These are phyloP conservation scores for Eimeria mitis DNA, from an alignment of 169 alveolate genomes.

Conservation along the genomic window DNA sequence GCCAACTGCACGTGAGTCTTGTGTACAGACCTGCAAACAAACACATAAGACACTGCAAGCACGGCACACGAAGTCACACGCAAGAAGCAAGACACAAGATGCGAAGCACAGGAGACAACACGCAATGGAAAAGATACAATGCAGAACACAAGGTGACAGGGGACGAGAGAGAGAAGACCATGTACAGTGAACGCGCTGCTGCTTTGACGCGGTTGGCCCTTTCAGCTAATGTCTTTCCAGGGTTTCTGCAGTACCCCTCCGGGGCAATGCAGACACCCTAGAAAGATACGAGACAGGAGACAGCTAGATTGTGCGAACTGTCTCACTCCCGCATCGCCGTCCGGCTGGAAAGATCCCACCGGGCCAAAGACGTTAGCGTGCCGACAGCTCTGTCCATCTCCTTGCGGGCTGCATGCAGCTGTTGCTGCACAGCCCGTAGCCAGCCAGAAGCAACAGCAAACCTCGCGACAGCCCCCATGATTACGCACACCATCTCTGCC, in stretches of 20 bases:
- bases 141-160: neutral
- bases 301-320: neutral
- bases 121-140: neutral
- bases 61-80: neutral
- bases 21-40: conserved; percentile 59
- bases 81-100: neutral
- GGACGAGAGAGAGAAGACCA: neutral
- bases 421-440: conserved; percentile 75
- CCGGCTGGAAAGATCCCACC: conserved; percentile 80
- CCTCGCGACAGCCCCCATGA: conserved; percentile 67
- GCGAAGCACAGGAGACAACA: neutral
- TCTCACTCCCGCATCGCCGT: conserved; percentile 80
- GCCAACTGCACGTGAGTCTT: conserved; percentile 78
- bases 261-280: neutral
- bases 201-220: neutral
- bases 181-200: neutral
- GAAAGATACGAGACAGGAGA: neutral
- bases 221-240: neutral
- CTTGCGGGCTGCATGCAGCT: conserved; percentile 66
- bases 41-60: neutral
- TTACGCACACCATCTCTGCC: conserved; percentile 24
- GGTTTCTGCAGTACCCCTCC: neutral
- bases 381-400: conserved; percentile 68
- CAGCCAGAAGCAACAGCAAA: conserved; percentile 80
- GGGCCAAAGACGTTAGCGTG: conserved; percentile 41